A percentile compares a stretch with the other conserved stretches of the same genome.
Evolutionary conservation across 106 monocot genomes (phyloP).

Genomic region (Vanilla planifolia): DNA sequence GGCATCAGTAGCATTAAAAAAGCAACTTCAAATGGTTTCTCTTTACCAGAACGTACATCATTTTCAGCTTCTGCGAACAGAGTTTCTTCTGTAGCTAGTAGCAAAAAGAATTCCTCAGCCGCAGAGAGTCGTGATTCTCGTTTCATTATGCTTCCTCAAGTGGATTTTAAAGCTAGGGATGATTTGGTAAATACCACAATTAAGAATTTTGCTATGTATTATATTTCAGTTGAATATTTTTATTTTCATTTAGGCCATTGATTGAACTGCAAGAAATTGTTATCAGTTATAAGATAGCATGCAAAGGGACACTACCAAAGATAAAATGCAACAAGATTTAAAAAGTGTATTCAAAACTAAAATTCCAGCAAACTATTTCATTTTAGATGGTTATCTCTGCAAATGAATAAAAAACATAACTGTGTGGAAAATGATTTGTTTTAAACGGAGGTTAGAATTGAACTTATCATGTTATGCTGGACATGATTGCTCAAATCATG

Average conservation of each 20-base stretch:
- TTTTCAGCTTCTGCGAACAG: conserved; percentile 41
- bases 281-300: no score
- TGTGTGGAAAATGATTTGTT: no score
- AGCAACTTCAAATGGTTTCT: conserved; percentile 29
- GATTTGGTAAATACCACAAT: conserved; percentile 47
- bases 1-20: conserved; percentile 28
- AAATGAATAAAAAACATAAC: no score
- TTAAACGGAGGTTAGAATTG: no score
- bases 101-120: conserved; percentile 46
- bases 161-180: conserved; percentile 78
- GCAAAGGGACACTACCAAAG: no score
- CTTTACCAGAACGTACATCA: conserved; percentile 33
- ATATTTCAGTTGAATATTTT: background rate
- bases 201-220: background rate
- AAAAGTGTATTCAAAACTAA: no score
- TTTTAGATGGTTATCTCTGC: no score
- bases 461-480: no score
- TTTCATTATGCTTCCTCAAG: conserved; percentile 82
- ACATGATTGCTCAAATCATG: no score
- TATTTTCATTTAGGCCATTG: background rate
- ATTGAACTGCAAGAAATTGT: no score
- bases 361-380: no score
- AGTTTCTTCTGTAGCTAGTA: conserved; percentile 26
- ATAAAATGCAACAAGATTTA: no score
- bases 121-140: conserved; percentile 50